Conservation (phyloP, 768 basidiomycete genomes). For the Kwoniella pini region DNA sequence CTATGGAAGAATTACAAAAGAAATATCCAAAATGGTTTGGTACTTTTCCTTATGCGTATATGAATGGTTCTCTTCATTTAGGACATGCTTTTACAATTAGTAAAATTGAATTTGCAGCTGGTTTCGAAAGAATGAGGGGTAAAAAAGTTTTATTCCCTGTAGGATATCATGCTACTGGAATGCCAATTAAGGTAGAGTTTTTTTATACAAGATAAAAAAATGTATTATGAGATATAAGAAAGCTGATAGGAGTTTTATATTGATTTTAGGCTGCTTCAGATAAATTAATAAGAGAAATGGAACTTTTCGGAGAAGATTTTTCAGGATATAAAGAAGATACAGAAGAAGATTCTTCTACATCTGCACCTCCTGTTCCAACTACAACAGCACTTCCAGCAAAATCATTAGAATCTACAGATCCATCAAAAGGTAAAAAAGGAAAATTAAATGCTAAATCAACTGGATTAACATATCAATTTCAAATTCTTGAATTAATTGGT, state of each 20-base stretch:
- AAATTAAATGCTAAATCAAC: constrained; percentile 91
- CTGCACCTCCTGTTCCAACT: constrained; percentile 56
- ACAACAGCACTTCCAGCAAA: constrained; percentile 42
- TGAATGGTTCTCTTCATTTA: constrained; percentile 96
- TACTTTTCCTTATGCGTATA: constrained; percentile 93
- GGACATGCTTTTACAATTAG: constrained; percentile 98
- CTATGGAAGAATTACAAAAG: constrained; percentile 64
- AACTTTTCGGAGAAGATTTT: constrained; percentile 89
- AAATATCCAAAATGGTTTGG: constrained; percentile 96
- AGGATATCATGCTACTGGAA: constrained; percentile 95
- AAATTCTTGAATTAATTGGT: constrained; percentile 94
- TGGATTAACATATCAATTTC: constrained; percentile 94
- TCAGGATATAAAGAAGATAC: constrained; percentile 62
- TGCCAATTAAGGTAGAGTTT: constrained; percentile 94
- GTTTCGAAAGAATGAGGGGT: constrained; percentile 91
- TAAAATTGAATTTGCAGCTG: constrained; percentile 95
- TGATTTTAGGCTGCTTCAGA: constrained; percentile 74
- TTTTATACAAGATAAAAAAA: too few species aligned
- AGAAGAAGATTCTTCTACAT: constrained; percentile 50
- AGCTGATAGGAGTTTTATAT: too few species aligned
- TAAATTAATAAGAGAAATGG: constrained; percentile 96
- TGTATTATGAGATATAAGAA: background rate
- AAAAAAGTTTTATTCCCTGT: constrained; percentile 96
- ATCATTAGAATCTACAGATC: constrained; percentile 49
- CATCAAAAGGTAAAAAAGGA: constrained; percentile 85